Conservation (phyloP, 2,329 filamentous ascomycete genomes). For the Microdochium trichocladiopsis region DNA sequence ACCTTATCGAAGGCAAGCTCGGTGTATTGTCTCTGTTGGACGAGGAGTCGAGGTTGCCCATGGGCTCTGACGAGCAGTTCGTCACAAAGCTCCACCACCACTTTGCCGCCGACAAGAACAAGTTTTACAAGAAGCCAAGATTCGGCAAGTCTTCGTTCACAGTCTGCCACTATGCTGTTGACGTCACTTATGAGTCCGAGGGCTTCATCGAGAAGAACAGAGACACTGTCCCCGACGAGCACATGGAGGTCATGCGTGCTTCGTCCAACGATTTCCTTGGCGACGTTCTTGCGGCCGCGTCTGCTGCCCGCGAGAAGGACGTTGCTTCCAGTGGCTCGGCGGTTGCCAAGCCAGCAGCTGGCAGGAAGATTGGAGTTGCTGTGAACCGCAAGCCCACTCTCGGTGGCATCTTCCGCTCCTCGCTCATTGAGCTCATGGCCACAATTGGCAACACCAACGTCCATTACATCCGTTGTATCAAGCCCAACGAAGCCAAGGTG, state of each 20-base stretch:
- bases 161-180: constrained; percentile 95
- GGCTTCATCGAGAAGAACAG: constrained; percentile 99
- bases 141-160: constrained; percentile 98
- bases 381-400: constrained; percentile 95
- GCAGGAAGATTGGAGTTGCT: constrained; percentile 83
- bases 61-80: constrained; percentile 96
- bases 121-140: constrained; percentile 97
- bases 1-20: constrained; percentile 94
- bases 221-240: constrained; percentile 96
- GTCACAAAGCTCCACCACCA: constrained; percentile 95
- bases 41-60: constrained; percentile 91
- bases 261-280: constrained; percentile 81
- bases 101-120: constrained; percentile 82
- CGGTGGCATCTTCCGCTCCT: constrained; percentile 97
- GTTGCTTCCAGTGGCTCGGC: constrained; percentile 53
- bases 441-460: constrained; percentile 98
- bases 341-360: constrained; percentile 73
- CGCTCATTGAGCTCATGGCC: constrained; percentile 93
- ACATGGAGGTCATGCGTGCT: constrained; percentile 83
- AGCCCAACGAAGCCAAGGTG: constrained; percentile 94
- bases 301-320: constrained; percentile 86
- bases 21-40: constrained; percentile 88
- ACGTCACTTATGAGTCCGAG: constrained; percentile 97
- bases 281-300: constrained; percentile 78
- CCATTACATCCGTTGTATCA: constrained; percentile 98